Conservation (phyloP, 257 asterid species). For the Petunia secreta region DNA sequence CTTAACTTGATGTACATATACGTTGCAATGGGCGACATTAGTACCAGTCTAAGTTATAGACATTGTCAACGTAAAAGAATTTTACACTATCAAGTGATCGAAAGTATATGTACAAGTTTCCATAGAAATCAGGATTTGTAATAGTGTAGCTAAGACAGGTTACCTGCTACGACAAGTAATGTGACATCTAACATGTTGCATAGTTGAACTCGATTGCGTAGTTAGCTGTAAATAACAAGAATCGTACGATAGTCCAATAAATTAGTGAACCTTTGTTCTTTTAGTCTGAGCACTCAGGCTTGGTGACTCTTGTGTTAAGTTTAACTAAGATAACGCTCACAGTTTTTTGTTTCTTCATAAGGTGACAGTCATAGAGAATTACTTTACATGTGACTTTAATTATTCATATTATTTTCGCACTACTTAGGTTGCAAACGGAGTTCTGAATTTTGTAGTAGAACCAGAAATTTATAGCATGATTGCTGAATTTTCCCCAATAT, state of each 20-base stretch:
- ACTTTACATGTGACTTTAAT: neutral
- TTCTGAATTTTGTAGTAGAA: neutral
- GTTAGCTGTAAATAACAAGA: neutral
- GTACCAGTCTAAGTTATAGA: too few species aligned
- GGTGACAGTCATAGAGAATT: neutral
- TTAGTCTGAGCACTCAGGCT: neutral
- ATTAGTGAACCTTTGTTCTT: neutral
- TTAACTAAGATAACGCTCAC: neutral
- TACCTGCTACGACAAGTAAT: too few species aligned
- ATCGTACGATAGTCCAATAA: slow-evolving; percentile 2
- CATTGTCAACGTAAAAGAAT: too few species aligned
- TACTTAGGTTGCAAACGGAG: neutral
- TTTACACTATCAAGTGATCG: too few species aligned
- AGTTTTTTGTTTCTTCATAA: neutral
- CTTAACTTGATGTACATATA: neutral
- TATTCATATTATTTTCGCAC: neutral
- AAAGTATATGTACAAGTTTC: too few species aligned
- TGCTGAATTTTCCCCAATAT: neutral
- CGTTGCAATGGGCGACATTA: neutral
- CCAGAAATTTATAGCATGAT: neutral
- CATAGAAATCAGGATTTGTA: too few species aligned
- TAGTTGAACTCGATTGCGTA: neutral
- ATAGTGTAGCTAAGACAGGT: too few species aligned
- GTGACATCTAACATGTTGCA: too few species aligned
- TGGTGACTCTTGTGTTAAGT: neutral